These are phyloP conservation scores for Pleurotus giganteus DNA, from an alignment of 768 basidiomycete genomes.

Conservation along the genomic window DNA sequence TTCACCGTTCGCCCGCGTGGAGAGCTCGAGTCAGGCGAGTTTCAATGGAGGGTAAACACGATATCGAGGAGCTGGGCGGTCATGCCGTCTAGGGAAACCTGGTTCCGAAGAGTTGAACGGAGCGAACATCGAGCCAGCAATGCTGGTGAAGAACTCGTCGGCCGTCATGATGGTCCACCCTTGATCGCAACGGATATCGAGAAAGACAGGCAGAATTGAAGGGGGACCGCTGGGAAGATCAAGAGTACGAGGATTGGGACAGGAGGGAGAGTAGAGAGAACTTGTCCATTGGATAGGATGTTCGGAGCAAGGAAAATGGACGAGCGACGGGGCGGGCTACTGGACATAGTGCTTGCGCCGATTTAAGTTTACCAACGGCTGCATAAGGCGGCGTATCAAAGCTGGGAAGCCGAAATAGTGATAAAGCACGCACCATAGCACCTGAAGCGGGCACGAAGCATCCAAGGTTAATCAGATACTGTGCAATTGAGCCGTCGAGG, in stretches of 20 bases:
- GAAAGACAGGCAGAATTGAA: constrained; percentile 75
- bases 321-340: constrained; percentile 44
- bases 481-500: constrained; percentile 6
- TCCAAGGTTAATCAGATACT: constrained; percentile 23
- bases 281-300: constrained; percentile 21
- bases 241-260: constrained; percentile 58
- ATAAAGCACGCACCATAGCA: constrained; percentile 45
- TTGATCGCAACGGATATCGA: constrained; percentile 80
- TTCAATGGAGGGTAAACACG: constrained; percentile 68
- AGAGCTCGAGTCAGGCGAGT: constrained; percentile 36
- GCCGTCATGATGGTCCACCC: constrained; percentile 90
- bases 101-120: constrained; percentile 50
- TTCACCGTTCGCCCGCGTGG: constrained; percentile 19
- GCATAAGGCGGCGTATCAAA: not conserved
- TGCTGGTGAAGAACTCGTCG: constrained; percentile 87
- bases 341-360: constrained; percentile 45
- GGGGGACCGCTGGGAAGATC: constrained; percentile 42
- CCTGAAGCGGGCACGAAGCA: constrained; percentile 41
- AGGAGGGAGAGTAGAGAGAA: constrained; percentile 41
- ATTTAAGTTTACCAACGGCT: constrained; percentile 61
- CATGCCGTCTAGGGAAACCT: constrained; percentile 81
- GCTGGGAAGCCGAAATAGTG: not conserved
- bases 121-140: constrained; percentile 18
- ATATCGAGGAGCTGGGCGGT: constrained; percentile 73
- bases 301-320: constrained; percentile 31